Conservation (phyloP, 2,329 filamentous ascomycete genomes). For the Phyllosticta citrichinensis region DNA sequence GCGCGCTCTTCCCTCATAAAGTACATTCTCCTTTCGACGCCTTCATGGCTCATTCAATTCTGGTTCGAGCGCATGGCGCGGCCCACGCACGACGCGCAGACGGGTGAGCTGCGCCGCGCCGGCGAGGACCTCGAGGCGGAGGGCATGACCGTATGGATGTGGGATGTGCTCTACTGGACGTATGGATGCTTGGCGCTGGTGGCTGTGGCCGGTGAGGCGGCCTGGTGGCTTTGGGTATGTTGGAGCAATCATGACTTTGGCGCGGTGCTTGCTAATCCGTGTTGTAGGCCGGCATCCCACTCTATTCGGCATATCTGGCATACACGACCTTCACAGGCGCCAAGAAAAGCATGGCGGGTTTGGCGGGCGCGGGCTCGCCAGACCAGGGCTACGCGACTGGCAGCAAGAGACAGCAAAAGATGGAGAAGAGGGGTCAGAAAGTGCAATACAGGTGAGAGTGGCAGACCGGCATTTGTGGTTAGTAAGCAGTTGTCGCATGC, state of each 20-base stretch:
- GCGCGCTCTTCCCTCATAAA: slow-evolving; percentile 41
- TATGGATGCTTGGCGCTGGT: slow-evolving; percentile 69
- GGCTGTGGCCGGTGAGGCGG: slow-evolving; percentile 70
- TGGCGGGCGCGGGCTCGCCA: slow-evolving; percentile 28
- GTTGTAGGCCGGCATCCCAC: slow-evolving; percentile 30
- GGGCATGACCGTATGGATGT: slow-evolving; percentile 95
- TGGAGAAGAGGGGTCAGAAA: slow-evolving; percentile 43
- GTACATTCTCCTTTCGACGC: slow-evolving; percentile 64
- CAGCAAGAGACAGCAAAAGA: slow-evolving; percentile 41
- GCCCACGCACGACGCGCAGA: slow-evolving; percentile 54
- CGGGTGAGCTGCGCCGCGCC: slow-evolving; percentile 54
- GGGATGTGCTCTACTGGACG: slow-evolving; percentile 92
- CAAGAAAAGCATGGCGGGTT: slow-evolving; percentile 30
- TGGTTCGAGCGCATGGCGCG: slow-evolving; percentile 78
- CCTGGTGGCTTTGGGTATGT: slow-evolving; percentile 52
- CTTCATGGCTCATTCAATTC: slow-evolving; percentile 70
- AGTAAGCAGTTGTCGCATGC: too few relatives aligned
- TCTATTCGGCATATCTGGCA: slow-evolving; percentile 36
- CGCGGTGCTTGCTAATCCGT: not conserved
- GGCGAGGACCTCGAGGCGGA: slow-evolving; percentile 83
- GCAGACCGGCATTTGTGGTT: too few relatives aligned
- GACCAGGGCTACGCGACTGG: slow-evolving; percentile 13
- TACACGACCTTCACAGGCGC: slow-evolving; percentile 38
- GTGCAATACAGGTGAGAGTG: slow-evolving; percentile 34
- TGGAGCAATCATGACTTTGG: not conserved